These are phyloP conservation scores for Dacryopinax spathularia DNA, from an alignment of 768 basidiomycete species.

Conservation along the genomic window DNA sequence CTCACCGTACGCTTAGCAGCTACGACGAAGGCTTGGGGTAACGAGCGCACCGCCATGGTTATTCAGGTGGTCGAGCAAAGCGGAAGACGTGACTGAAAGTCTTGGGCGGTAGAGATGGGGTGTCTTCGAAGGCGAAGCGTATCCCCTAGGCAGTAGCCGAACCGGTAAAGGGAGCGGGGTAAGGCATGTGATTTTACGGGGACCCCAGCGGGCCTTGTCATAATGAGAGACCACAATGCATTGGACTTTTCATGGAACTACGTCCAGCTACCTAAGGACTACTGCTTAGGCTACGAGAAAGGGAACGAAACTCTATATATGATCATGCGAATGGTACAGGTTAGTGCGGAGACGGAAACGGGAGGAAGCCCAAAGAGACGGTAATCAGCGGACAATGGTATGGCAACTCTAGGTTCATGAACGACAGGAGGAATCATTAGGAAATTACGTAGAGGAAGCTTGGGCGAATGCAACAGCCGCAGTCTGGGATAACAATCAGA, in stretches of 20 bases:
- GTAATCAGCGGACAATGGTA: not conserved
- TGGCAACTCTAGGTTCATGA: not conserved
- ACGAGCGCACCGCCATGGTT: not conserved
- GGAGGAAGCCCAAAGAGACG: not conserved
- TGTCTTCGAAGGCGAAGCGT: too few relatives aligned
- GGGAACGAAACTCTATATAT: not conserved
- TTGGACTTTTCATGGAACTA: not conserved
- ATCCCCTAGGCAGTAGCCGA: not conserved
- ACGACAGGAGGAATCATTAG: not conserved
- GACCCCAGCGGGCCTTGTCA: not conserved
- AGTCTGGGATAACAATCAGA: conserved; percentile 32
- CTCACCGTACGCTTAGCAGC: not conserved
- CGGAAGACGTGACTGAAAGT: not conserved
- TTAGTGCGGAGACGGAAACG: not conserved
- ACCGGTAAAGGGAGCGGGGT: not conserved
- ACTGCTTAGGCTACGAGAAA: not conserved
- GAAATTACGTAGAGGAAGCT: conserved; percentile 28
- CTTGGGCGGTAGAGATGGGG: too few relatives aligned
- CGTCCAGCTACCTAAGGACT: not conserved
- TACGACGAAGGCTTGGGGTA: not conserved
- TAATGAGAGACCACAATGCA: too few relatives aligned
- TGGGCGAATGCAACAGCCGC: conserved; percentile 82
- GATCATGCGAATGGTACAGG: not conserved
- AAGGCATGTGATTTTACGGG: not conserved
- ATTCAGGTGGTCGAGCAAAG: too few relatives aligned